Percentiles rank a stretch among this genome's conserved stretches.
phyloP scores from a whole-genome alignment of 805 yeast genomes.

The Ogataea methanolica region DNA sequence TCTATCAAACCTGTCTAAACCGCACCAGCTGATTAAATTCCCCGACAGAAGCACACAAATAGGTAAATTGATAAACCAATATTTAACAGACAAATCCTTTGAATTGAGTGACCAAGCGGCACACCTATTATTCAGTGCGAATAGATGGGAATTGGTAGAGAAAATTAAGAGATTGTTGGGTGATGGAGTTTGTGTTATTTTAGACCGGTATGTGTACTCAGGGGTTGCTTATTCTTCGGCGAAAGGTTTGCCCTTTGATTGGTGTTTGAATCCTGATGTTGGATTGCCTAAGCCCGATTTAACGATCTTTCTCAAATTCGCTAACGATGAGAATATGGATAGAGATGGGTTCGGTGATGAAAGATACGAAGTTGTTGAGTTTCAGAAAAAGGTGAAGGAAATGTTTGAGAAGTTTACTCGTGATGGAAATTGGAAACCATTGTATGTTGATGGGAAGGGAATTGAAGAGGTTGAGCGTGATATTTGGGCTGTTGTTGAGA shows the following conservation, averaged over 20 bases:
- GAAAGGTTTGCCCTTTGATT: constrained; percentile 62
- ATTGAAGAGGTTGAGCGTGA: constrained; percentile 50
- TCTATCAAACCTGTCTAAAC: constrained; percentile 24
- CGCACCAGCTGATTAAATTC: constrained; percentile 59
- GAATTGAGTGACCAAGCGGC: constrained; percentile 70
- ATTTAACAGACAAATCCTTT: constrained; percentile 49
- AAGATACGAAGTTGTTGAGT: constrained; percentile 70
- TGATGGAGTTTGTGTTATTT: constrained; percentile 54
- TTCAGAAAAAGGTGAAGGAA: constrained; percentile 67
- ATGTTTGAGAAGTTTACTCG: constrained; percentile 45
- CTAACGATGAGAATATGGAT: constrained; percentile 38
- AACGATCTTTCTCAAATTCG: constrained; percentile 68
- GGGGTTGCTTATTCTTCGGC: constrained; percentile 93
- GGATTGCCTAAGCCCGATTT: constrained; percentile 88
- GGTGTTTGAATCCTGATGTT: constrained; percentile 79
- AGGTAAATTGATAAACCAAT: constrained; percentile 73
- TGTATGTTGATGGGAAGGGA: constrained; percentile 56
- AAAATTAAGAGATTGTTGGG: constrained; percentile 41
- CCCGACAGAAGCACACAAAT: constrained; percentile 84
- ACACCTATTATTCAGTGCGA: constrained; percentile 86
- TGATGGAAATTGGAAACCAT: constrained; percentile 34
- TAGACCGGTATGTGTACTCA: constrained; percentile 88
- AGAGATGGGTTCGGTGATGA: constrained; percentile 93
- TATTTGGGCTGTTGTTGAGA: constrained; percentile 36
- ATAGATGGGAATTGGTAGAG: constrained; percentile 80